phyloP scores from a whole-genome alignment of 805 yeast genomes.

The Saccharomycopsis javanensis region DNA sequence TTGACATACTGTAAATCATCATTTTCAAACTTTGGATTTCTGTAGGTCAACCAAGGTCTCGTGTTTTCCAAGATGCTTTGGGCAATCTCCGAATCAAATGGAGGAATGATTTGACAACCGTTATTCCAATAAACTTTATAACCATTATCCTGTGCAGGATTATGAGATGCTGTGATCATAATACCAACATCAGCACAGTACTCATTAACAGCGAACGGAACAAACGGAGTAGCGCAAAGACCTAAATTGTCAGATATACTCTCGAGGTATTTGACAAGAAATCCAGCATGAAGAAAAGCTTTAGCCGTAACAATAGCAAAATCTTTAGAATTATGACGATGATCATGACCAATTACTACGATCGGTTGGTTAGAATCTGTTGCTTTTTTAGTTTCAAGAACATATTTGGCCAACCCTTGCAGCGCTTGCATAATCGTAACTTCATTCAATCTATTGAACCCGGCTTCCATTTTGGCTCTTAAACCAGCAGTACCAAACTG shows the following conservation, averaged over 20 bases:
- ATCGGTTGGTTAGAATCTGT: conserved; percentile 21
- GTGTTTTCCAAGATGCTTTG: conserved; percentile 48
- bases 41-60: conserved; percentile 49
- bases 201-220: conserved; percentile 73
- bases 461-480: conserved; percentile 82
- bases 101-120: conserved; percentile 94
- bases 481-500: conserved; percentile 92
- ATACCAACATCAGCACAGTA: conserved; percentile 67
- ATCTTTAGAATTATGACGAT: conserved; percentile 66
- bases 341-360: conserved; percentile 86
- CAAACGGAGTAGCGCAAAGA: conserved; percentile 77
- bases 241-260: conserved; percentile 18
- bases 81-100: conserved; percentile 74
- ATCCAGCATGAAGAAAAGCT: conserved; percentile 59
- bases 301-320: conserved; percentile 76
- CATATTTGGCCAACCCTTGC: conserved; percentile 60
- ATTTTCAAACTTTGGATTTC: conserved; percentile 22
- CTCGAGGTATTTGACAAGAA: conserved; percentile 51
- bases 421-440: conserved; percentile 86
- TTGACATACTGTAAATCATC: conserved; percentile 32
- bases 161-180: conserved; percentile 94
- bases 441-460: conserved; percentile 80
- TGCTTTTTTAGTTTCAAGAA: conserved; percentile 23
- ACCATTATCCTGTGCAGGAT: conserved; percentile 88
- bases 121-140: conserved; percentile 89